Percentiles rank a stretch among this genome's conserved stretches.
phyloP scores from a whole-genome alignment of 495 filamentous ascomycete species.

The Hypomontagnella monticulosa region DNA sequence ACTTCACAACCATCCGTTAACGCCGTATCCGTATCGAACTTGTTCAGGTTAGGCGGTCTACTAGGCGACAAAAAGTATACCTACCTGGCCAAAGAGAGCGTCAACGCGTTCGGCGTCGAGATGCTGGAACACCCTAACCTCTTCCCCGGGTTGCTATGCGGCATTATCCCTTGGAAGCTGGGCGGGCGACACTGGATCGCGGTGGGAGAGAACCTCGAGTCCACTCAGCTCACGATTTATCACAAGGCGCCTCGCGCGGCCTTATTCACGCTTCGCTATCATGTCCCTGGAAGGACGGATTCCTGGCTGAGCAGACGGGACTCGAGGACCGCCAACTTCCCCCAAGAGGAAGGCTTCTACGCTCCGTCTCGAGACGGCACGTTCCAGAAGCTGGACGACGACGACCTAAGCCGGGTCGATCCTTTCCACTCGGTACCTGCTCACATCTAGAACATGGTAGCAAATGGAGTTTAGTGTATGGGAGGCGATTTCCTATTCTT shows the following conservation, averaged over 20 bases:
- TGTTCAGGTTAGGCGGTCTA: conserved; percentile 78
- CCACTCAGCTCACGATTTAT: conserved; percentile 20
- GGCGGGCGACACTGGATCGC: conserved; percentile 49
- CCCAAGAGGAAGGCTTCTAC: conserved; percentile 17
- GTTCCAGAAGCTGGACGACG: conserved; percentile 4
- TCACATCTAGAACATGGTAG: not conserved
- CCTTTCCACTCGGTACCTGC: not conserved
- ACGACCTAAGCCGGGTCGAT: not conserved
- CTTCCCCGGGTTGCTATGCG: conserved; percentile 80
- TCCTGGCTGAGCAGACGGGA: conserved; percentile 41
- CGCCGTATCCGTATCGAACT: conserved; percentile 81
- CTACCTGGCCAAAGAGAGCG: conserved; percentile 74
- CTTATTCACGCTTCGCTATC: conserved; percentile 42
- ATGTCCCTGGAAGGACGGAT: conserved; percentile 19
- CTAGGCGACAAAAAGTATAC: conserved; percentile 73
- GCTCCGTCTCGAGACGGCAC: conserved; percentile 16
- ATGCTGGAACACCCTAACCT: conserved; percentile 91
- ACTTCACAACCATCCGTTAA: conserved; percentile 89
- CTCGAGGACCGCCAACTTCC: conserved; percentile 11
- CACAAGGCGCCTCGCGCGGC: conserved; percentile 40
- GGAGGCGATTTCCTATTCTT: not conserved
- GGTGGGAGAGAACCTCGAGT: conserved; percentile 26
- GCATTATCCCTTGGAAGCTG: conserved; percentile 74
- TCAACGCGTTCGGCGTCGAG: conserved; percentile 86
- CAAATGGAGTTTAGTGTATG: too few species aligned